Conservation (phyloP, 352 stramenopile species). For the Globisporangium emineosum region DNA sequence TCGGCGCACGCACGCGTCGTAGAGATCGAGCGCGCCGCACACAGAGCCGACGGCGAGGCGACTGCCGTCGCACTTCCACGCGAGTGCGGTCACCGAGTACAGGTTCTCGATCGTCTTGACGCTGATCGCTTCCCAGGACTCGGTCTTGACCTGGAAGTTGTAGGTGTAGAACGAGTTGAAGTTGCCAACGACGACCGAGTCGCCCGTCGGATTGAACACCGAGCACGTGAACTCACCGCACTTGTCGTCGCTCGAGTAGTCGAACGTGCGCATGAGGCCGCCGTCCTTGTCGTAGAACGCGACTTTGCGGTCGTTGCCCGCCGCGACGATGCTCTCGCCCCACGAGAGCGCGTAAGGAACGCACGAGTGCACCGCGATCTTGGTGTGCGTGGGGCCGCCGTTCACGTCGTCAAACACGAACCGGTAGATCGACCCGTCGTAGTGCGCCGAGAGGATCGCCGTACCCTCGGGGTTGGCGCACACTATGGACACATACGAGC, state of each 20-base stretch:
- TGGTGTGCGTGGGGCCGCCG: slow-evolving; percentile 74
- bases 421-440: slow-evolving; percentile 91
- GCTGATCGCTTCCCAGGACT: slow-evolving; percentile 78
- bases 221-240: slow-evolving; percentile 79
- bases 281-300: slow-evolving; percentile 92
- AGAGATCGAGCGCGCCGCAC: slow-evolving; percentile 90
- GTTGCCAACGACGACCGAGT: slow-evolving; percentile 91
- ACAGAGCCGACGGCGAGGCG: slow-evolving; percentile 88
- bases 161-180: slow-evolving; percentile 93
- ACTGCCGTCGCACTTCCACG: slow-evolving; percentile 90
- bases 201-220: slow-evolving; percentile 89
- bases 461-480: slow-evolving; percentile 86
- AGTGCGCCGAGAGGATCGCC: slow-evolving; percentile 87
- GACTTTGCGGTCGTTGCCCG: slow-evolving; percentile 89
- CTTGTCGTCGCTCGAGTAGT: slow-evolving; percentile 86
- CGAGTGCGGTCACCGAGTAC: slow-evolving; percentile 91
- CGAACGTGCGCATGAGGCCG: slow-evolving; percentile 80
- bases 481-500: slow-evolving; percentile 82
- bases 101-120: slow-evolving; percentile 91
- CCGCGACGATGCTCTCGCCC: slow-evolving; percentile 88
- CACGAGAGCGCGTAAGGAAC: slow-evolving; percentile 90
- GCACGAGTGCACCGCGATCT: slow-evolving; percentile 86
- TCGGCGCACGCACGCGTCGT: slow-evolving; percentile 90
- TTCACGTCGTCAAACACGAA: slow-evolving; percentile 90
- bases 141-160: slow-evolving; percentile 79